A percentile compares a stretch with the other conserved stretches of the same genome.
These are phyloP conservation scores for Lipomyces spencermartinsiae DNA, from an alignment of 805 yeast species.

Conservation along the genomic window DNA sequence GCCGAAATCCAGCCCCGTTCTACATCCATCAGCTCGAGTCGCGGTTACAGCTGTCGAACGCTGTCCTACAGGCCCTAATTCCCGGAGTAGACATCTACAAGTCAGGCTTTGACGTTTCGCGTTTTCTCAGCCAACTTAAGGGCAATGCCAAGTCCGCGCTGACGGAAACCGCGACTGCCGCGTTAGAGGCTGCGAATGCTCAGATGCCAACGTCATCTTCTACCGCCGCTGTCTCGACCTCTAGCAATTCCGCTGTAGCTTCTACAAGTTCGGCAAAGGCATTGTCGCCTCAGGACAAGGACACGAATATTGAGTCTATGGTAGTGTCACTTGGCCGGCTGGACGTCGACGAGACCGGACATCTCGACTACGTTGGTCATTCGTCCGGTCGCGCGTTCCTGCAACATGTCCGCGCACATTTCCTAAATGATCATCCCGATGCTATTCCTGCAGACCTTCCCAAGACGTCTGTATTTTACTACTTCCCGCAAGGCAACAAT, in stretches of 20 bases:
- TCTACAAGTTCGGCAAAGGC: slow-evolving; percentile 9
- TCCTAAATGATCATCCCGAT: slow-evolving; percentile 36
- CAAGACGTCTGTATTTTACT: not conserved
- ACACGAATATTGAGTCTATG: slow-evolving; percentile 41
- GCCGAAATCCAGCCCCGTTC: slow-evolving; percentile 48
- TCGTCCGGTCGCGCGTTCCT: slow-evolving; percentile 40
- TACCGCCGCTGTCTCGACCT: not conserved
- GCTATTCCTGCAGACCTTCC: slow-evolving; percentile 34
- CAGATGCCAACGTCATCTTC: slow-evolving; percentile 2
- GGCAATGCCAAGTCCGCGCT: slow-evolving; percentile 8
- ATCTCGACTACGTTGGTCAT: slow-evolving; percentile 40
- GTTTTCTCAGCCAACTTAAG: slow-evolving; percentile 38
- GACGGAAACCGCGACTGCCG: slow-evolving; percentile 21
- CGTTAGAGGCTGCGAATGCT: slow-evolving; percentile 17
- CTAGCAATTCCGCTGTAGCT: not conserved
- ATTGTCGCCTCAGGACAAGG: slow-evolving; percentile 16
- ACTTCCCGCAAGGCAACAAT: slow-evolving; percentile 10
- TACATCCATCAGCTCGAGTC: slow-evolving; percentile 46
- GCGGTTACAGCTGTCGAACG: slow-evolving; percentile 48
- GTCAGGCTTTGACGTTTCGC: slow-evolving; percentile 44
- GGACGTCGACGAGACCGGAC: slow-evolving; percentile 41
- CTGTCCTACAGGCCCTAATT: slow-evolving; percentile 47
- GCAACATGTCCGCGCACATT: slow-evolving; percentile 39
- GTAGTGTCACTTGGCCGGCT: slow-evolving; percentile 41
- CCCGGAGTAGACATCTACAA: slow-evolving; percentile 52